Conservation (phyloP, 768 basidiomycete genomes). For the Rhodotorula sphaerocarpa region DNA sequence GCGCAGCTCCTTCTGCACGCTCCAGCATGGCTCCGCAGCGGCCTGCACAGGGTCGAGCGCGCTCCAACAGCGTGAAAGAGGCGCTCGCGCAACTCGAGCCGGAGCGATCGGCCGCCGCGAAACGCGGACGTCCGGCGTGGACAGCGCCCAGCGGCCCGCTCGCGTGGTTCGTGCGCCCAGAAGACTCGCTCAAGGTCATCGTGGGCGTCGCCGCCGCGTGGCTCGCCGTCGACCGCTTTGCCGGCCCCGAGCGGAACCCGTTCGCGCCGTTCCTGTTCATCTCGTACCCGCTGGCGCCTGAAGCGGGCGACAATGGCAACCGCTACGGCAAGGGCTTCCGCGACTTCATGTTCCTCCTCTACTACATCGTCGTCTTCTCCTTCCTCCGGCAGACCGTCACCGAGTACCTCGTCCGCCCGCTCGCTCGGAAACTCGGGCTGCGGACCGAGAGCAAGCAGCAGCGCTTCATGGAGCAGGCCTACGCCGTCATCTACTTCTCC, state of each 20-base stretch:
- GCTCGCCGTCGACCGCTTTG: constrained; percentile 57
- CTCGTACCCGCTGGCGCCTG: constrained; percentile 55
- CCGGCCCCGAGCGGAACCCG: constrained; percentile 55
- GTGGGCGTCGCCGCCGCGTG: constrained; percentile 56
- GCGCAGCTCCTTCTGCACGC: too few relatives aligned
- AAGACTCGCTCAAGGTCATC: constrained; percentile 58
- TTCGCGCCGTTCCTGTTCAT: constrained; percentile 65
- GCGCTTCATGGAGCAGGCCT: constrained; percentile 84
- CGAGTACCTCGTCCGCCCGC: constrained; percentile 56
- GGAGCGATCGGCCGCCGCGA: neutral
- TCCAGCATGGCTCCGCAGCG: too few relatives aligned
- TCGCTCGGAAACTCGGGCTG: constrained; percentile 66
- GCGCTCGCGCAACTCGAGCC: constrained; percentile 11
- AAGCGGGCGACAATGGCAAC: constrained; percentile 53
- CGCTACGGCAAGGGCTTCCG: constrained; percentile 53
- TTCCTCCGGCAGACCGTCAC: constrained; percentile 71
- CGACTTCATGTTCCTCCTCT: constrained; percentile 71
- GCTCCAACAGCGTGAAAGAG: constrained; percentile 25
- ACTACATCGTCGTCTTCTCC: constrained; percentile 80
- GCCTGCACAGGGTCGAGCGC: constrained; percentile 14
- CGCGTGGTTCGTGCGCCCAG: constrained; percentile 32
- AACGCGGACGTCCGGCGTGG: constrained; percentile 1
- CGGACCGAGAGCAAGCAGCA: constrained; percentile 59
- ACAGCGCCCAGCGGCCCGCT: constrained; percentile 10
- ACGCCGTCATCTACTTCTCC: constrained; percentile 72